Percentiles rank a stretch among this genome's conserved stretches.
Conservation (phyloP, 1,139 yeast genomes). For the Blastobotrys illinoisensis region DNA sequence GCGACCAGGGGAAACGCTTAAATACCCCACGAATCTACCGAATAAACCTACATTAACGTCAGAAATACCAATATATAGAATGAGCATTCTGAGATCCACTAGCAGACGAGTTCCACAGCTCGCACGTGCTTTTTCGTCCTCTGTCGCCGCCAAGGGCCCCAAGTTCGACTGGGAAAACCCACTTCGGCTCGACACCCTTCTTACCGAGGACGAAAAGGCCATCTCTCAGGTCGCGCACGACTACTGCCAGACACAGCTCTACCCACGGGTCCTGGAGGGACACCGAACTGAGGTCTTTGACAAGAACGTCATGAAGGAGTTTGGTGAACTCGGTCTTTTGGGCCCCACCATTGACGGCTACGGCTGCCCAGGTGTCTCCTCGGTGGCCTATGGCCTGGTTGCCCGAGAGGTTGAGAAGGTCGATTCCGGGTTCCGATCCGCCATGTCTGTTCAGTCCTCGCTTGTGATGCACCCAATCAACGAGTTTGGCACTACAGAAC, state of each 20-base stretch:
- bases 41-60: background rate
- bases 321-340: slow-evolving; percentile 41
- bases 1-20: background rate
- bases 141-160: slow-evolving; percentile 3
- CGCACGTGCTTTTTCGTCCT: background rate
- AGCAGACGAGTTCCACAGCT: background rate
- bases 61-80: background rate
- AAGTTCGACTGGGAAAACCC: slow-evolving; percentile 38
- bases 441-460: slow-evolving; percentile 43
- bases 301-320: slow-evolving; percentile 34
- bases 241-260: slow-evolving; percentile 36
- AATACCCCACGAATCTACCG: background rate
- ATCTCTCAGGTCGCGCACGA: slow-evolving; percentile 37
- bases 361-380: slow-evolving; percentile 41
- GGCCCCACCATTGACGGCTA: slow-evolving; percentile 41
- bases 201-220: slow-evolving; percentile 40
- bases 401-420: slow-evolving; percentile 43
- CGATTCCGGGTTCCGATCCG: slow-evolving; percentile 42
- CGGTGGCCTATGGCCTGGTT: slow-evolving; percentile 40
- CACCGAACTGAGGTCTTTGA: slow-evolving; percentile 38
- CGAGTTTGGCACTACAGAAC: slow-evolving; percentile 39
- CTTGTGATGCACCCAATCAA: slow-evolving; percentile 42
- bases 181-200: slow-evolving; percentile 31
- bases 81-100: background rate
- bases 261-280: slow-evolving; percentile 40